These are phyloP conservation scores for Globisporangium okanoganense DNA, from an alignment of 352 stramenopile species.

Conservation along the genomic window DNA sequence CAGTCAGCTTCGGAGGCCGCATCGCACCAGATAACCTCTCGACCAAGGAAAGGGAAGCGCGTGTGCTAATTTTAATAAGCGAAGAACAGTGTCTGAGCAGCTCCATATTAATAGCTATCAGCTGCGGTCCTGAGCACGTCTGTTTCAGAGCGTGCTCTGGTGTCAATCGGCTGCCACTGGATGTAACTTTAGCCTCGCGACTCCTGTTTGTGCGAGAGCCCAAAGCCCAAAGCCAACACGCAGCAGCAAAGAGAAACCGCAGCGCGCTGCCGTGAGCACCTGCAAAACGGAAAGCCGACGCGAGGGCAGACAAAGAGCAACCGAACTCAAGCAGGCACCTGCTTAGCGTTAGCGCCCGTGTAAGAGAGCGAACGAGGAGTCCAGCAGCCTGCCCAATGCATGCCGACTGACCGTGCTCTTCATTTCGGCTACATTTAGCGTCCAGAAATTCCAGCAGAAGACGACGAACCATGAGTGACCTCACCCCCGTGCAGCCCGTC, in stretches of 20 bases:
- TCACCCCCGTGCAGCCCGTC: slow-evolving; percentile 47
- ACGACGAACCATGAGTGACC: slow-evolving; percentile 23
- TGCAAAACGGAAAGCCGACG: slow-evolving; percentile 7
- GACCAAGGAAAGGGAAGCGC: too few relatives aligned
- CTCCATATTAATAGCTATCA: too few relatives aligned
- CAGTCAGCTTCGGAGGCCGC: too few relatives aligned
- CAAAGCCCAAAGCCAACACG: too few relatives aligned
- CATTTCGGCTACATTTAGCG: not conserved
- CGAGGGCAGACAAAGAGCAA: not conserved
- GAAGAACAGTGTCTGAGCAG: too few relatives aligned
- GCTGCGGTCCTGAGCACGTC: not conserved
- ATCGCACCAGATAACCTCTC: too few relatives aligned
- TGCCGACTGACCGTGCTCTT: not conserved
- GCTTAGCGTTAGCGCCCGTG: not conserved
- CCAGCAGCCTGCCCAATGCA: not conserved
- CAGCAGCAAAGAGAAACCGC: not conserved
- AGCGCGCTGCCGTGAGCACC: not conserved
- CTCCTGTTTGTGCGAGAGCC: not conserved
- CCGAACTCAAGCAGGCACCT: not conserved
- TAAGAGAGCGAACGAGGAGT: not conserved
- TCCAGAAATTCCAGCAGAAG: not conserved
- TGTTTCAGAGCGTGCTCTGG: not conserved
- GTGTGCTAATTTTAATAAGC: too few relatives aligned
- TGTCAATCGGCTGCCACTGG: not conserved
- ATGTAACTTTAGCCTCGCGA: slow-evolving; percentile 2